Evolutionary conservation across 345 rosid genomes (phyloP), one percentile per base, ranked within the genome.

Genomic region (Bruguiera gymnorhiza): DNA sequence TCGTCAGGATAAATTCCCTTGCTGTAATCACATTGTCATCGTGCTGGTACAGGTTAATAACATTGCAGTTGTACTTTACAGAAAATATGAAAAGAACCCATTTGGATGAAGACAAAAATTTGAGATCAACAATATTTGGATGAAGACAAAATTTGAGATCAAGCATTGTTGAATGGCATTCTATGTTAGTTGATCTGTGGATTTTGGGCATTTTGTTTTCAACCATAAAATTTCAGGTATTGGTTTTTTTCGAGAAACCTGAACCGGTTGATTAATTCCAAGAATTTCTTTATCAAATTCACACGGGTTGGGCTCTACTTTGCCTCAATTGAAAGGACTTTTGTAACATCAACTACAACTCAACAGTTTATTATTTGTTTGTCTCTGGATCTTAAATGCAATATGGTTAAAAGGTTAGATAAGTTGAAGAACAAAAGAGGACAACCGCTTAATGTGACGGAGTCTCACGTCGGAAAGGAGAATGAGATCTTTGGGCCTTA

Each of bases 1-100:
- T 1, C 50, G 4, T 43, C 50, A 3, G 50, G 50, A 10, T 24
- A 9, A 55, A 5, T 20, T 55, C 23, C 59, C 59, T 8, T 23
- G 59, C 59, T 23, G 59, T 23, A 55, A n/a, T 54, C 58, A n/a
- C 58, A 21, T 54, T 54, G 58, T 54, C 58, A 54, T 54, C 58
- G 6, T 20, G 58, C 26, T 39, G 16, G 16, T 11, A 43, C 50
- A 43, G 50, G 50, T 43, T 13, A 13, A 43, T 13, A 43, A 43
- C 5, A 15, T 43, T 15, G 3, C 50, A 43, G 19, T 15, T 43
- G 50, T 43, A 43, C 50, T 43, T 43, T 43, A 43, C 18, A 43
- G 50, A 13, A 43, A 43, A 43, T 43, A 43, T 43, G 50, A 43
- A 43, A 43, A 3, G 50, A 43, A 43, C 50, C 50, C 50, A 43